phyloP scores from a whole-genome alignment of 768 basidiomycete species.

The Crucibulum laeve region DNA sequence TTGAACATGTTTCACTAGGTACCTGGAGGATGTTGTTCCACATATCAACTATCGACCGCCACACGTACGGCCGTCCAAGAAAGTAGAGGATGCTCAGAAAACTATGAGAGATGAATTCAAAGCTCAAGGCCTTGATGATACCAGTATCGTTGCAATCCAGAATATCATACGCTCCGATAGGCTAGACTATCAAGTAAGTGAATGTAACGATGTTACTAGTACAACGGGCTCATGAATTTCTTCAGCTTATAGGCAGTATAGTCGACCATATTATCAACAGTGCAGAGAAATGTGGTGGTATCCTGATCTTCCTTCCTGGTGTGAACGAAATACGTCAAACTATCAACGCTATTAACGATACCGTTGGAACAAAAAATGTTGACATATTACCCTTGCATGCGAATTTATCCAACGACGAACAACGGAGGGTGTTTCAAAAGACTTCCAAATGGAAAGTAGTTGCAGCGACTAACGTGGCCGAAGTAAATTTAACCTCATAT shows the following conservation, averaged over 20 bases:
- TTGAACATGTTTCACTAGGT: slow-evolving; percentile 35
- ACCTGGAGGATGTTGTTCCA: slow-evolving; percentile 77
- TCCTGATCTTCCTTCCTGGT: slow-evolving; percentile 89
- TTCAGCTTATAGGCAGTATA: slow-evolving; percentile 61
- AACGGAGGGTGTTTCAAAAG: slow-evolving; percentile 67
- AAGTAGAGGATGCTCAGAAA: slow-evolving; percentile 40
- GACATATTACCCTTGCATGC: slow-evolving; percentile 82
- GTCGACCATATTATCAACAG: slow-evolving; percentile 59
- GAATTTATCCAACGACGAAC: slow-evolving; percentile 82
- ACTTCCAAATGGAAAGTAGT: slow-evolving; percentile 77
- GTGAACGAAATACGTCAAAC: slow-evolving; percentile 84
- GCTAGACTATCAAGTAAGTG: slow-evolving; percentile 69
- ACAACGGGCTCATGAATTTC: slow-evolving; percentile 1
- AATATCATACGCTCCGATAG: slow-evolving; percentile 54
- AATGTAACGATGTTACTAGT: neutral
- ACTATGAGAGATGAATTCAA: slow-evolving; percentile 45
- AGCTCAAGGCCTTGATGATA: slow-evolving; percentile 49
- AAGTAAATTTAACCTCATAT: slow-evolving; percentile 39
- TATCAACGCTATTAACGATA: slow-evolving; percentile 50
- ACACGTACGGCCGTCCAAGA: slow-evolving; percentile 21
- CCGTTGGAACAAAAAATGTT: slow-evolving; percentile 27
- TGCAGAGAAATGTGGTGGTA: slow-evolving; percentile 49
- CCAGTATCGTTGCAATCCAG: slow-evolving; percentile 50
- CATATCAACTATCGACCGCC: slow-evolving; percentile 51
- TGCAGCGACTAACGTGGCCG: slow-evolving; percentile 88